Base-by-base conservation (phyloP, 352 stramenopile species). In the Phytophthora foliorum region DNA sequence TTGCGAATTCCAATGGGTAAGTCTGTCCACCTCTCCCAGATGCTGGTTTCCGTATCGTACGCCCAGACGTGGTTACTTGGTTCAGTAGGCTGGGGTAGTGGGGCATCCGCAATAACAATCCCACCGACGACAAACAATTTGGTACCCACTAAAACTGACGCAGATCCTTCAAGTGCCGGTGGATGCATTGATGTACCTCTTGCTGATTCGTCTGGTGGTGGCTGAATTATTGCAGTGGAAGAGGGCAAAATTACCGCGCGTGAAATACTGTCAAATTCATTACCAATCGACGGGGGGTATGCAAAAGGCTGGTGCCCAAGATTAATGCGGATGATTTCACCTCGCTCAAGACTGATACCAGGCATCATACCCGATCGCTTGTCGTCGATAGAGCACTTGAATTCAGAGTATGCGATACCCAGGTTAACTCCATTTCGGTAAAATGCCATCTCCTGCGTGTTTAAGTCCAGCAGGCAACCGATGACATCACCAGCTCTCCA, bases 401-500 rank as follows among this genome's bases (percentile, higher is more conserved):
- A 68, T 46, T 93, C 78, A 1, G 84, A 82, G 51, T 92, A 97
- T 6, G 89, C 89, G 21, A 92, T 74, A 9, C 89, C 89, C 21
- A 97, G 69, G 44, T 91, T 89, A 21, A 94, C 90, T 21, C 91
- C 91, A 57, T 97, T 97, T 2, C 92, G 80, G 52, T 91, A 97
- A 68, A 97, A 97, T 6, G 75, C 86, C 85, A 98, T 97, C 45
- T 95, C 86, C 29, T 79, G 69, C 1, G 79, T 61, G 22, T 90
- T 84, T 25, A 98, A 69, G 54, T 98, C 90, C 50, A 98, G 68
- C 16, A 94, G 55, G 46, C 94, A 98, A 19, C 94, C 94, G 42
- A 98, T 95, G 22, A 98, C 83, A 72, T 98, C 93, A 2, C 92
- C 93, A 32, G 86, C 87, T 60, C 90, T 94, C 94, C 94, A 98